phyloP scores from a whole-genome alignment of 2,329 filamentous ascomycete genomes.

The Dryadomyces quercus-mongolicae region DNA sequence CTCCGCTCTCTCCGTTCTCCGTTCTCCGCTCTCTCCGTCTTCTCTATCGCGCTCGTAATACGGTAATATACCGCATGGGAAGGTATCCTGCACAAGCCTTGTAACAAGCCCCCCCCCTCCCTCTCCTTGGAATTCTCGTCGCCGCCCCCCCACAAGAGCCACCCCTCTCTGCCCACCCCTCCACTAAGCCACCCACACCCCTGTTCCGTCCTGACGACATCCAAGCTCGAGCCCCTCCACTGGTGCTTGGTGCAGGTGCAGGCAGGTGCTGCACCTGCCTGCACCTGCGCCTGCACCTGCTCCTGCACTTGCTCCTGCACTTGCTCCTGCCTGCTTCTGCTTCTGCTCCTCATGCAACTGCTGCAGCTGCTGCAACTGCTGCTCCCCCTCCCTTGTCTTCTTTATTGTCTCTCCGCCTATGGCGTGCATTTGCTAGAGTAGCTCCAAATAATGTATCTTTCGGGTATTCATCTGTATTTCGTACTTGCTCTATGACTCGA shows the following conservation, averaged over 20 bases:
- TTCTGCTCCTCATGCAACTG: background rate
- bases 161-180: background rate
- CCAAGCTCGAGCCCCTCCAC: slow-evolving; percentile 5
- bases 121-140: background rate
- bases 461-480: too few species aligned
- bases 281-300: background rate
- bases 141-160: background rate
- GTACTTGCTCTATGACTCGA: too few species aligned
- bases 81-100: background rate
- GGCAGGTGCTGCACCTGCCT: background rate
- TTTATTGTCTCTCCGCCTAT: slow-evolving; percentile 1
- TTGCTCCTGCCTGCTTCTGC: background rate
- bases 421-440: background rate
- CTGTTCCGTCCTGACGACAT: slow-evolving; percentile 11
- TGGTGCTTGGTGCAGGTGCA: too few species aligned
- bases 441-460: background rate
- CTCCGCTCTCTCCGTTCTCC: too few species aligned
- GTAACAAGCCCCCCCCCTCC: background rate
- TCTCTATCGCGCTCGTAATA: too few species aligned
- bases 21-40: too few species aligned
- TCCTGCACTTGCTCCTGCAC: background rate
- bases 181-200: slow-evolving; percentile 9
- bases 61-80: background rate
- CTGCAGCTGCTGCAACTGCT: too few species aligned
- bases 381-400: background rate